Conservation (phyloP, 176 grass and related monocot genomes). For the Hordeum vulgare region MorexV3_pseudomolecules_assembly NC_058521.1:503832928-503833427, state of each 20-base stretch:
- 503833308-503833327: too few relatives aligned
- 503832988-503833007: constrained; percentile 12
- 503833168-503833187: background rate
- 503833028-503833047: background rate
- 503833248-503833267: background rate
- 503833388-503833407: too few relatives aligned
- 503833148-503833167: constrained; percentile 17
- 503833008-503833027: background rate
- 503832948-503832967: constrained; percentile 83
- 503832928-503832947: constrained; percentile 96
- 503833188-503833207: background rate
- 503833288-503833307: too few relatives aligned
- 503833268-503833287: background rate
- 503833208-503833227: background rate
- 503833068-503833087: background rate
- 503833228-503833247: background rate
- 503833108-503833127: background rate
- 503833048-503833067: background rate
- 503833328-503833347: too few relatives aligned
- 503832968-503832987: constrained; percentile 32
- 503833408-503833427: too few relatives aligned
- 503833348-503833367: too few relatives aligned
- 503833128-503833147: background rate
- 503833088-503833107: rapidly evolving
- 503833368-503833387: too few relatives aligned